Evolutionary conservation across 2,329 filamentous ascomycete species (phyloP).

Genomic region (Sporothrix curviconia): DNA sequence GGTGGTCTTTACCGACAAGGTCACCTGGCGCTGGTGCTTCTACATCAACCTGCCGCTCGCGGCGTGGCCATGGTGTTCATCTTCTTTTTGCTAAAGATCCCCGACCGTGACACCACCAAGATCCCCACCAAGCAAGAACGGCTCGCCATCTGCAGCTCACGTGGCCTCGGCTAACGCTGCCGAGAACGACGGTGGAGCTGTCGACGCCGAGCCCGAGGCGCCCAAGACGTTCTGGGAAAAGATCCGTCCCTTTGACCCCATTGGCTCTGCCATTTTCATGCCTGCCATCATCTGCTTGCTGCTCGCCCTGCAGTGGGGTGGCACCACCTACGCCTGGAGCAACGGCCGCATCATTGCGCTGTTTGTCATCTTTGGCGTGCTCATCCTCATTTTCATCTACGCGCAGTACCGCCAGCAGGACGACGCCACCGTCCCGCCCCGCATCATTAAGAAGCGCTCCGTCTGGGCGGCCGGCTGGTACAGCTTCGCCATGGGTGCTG

Average conservation of each 20-base stretch:
- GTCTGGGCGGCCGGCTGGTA: slow-evolving; percentile 29
- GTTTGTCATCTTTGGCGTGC: slow-evolving; percentile 29
- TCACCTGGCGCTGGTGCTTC: slow-evolving; percentile 30
- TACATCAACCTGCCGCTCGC: slow-evolving; percentile 29
- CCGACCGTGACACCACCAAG: too few species aligned
- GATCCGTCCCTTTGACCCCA: slow-evolving; percentile 16
- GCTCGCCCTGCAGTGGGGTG: slow-evolving; percentile 41
- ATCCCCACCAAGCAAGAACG: too few species aligned
- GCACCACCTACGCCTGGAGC: slow-evolving; percentile 21
- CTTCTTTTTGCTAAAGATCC: slow-evolving; percentile 18
- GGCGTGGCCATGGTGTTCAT: slow-evolving; percentile 22
- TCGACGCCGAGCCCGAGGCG: not conserved
- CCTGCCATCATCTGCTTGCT: slow-evolving; percentile 35
- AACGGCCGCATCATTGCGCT: slow-evolving; percentile 30
- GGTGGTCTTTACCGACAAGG: slow-evolving; percentile 23
- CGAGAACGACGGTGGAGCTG: not conserved
- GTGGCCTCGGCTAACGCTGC: not conserved
- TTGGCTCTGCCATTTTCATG: slow-evolving; percentile 19
- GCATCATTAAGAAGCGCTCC: slow-evolving; percentile 33
- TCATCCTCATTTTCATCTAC: slow-evolving; percentile 26
- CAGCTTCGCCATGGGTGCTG: slow-evolving; percentile 30
- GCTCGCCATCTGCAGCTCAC: not conserved
- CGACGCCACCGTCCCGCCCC: slow-evolving; percentile 35
- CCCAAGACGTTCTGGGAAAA: slow-evolving; percentile 20
- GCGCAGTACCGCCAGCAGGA: slow-evolving; percentile 31